A percentile compares a stretch with the other conserved stretches of the same genome.
Evolutionary conservation across 257 asterid genomes (phyloP).

Genomic region (Euphrasia confusa): DNA sequence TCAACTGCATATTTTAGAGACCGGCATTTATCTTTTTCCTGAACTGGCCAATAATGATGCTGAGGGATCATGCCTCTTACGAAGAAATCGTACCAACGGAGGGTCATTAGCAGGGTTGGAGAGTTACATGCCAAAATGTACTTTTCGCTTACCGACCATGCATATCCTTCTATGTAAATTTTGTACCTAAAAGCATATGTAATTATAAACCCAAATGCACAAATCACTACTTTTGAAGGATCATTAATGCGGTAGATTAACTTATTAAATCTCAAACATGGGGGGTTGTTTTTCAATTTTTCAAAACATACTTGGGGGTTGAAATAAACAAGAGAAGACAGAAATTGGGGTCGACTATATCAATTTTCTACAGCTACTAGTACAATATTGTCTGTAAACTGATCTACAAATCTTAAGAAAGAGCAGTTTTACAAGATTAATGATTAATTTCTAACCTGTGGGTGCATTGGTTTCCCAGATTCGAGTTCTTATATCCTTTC

Average conservation of each 20-base stretch:
- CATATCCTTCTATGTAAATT: constrained; percentile 84
- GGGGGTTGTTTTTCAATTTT: background rate
- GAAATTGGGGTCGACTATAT: no score
- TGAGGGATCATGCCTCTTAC: constrained; percentile 69
- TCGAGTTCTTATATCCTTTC: constrained; percentile 48
- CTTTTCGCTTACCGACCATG: constrained; percentile 88
- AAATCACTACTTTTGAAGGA: background rate
- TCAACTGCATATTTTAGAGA: constrained; percentile 82
- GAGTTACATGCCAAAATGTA: constrained; percentile 84
- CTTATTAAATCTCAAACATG: background rate
- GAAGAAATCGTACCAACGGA: constrained; percentile 74
- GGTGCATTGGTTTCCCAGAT: constrained; percentile 57
- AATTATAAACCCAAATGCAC: constrained; percentile 1
- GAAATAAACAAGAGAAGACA: no score
- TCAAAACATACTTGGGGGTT: no score
- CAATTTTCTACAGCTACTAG: no score
- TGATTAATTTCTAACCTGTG: constrained; percentile 40
- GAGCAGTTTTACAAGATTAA: background rate
- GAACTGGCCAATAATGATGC: constrained; percentile 80
- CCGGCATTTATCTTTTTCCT: constrained; percentile 55
- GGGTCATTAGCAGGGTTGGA: constrained; percentile 61
- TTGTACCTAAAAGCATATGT: constrained; percentile 51
- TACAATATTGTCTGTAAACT: no score
- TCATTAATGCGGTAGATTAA: background rate
- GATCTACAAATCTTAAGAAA: background rate